Evolutionary conservation across 2,329 filamentous ascomycete genomes (phyloP), one percentile per base, ranked within the genome.

Genomic region (Colletotrichum sidae): DNA sequence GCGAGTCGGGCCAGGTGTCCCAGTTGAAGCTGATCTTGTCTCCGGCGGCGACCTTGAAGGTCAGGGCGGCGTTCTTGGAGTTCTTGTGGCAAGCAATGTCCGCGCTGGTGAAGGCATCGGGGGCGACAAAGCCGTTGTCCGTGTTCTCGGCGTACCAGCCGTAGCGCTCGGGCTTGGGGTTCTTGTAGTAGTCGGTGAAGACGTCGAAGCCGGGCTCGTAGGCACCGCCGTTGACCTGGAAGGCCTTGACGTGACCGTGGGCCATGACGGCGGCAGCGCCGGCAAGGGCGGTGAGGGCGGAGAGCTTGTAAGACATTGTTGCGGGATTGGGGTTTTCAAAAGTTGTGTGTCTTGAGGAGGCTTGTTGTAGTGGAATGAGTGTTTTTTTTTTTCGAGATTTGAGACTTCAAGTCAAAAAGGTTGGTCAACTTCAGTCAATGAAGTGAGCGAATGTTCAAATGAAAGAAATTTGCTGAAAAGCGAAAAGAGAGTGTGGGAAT

Each of bases 1-100:
- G 83, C 59, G 81, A 84, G 9, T 84, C 80, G n/a, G 89, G 89
- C 90, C 90, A 92, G 13, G 79, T 79, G 63, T 82, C 86, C 90
- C 89, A 92, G 70, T 86, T 82, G 53, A 92, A 76, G 64, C 84
- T 79, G 69, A 92, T 74, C 8, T 80, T 80, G 68, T 80, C 80
- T 67, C 90, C 90, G 12, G 89, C 90, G n/a, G 81, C 79, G 42
- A 90, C 84, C 3, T 71, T 71, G 39, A 80, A 77, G 15, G 77
- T 77, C 59, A 77, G 75, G 44, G 74, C 65, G 9, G 77, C 81
- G 34, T 80, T 77, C 12, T 71, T 78, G 17, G 79, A 80, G 17
- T 69, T 74, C 65, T 78, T 78, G 73, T 84, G 81, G 73, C 83
- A 85, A 70, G 81, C 79, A 69, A 85, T 85, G 59, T 83, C 80